phyloP scores from a whole-genome alignment of 2,329 filamentous ascomycete species.

The Phoma herbarum region DNA sequence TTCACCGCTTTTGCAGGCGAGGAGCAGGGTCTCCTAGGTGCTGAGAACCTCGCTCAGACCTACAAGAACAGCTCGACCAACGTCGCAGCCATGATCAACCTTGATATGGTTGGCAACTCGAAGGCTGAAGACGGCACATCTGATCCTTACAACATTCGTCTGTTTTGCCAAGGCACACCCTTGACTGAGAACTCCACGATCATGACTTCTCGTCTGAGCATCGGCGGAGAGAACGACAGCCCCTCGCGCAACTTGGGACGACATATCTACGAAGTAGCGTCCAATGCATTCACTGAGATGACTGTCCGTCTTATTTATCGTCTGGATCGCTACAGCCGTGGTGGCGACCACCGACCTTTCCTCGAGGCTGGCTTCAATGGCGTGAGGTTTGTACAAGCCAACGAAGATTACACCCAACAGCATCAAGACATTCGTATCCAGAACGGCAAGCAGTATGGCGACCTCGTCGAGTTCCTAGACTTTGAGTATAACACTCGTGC shows the following conservation, averaged over 20 bases:
- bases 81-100: conserved; percentile 64
- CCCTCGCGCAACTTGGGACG: conserved; percentile 62
- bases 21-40: conserved; percentile 63
- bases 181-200: conserved; percentile 53
- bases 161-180: conserved; percentile 60
- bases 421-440: conserved; percentile 61
- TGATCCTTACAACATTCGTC: conserved; percentile 60
- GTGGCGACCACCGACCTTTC: conserved; percentile 64
- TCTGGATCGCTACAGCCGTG: conserved; percentile 63
- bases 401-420: conserved; percentile 64
- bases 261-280: conserved; percentile 62
- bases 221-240: conserved; percentile 59
- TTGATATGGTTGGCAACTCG: conserved; percentile 62
- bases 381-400: conserved; percentile 63
- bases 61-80: conserved; percentile 59
- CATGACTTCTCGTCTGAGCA: conserved; percentile 48
- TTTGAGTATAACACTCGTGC: conserved; percentile 63
- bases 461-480: conserved; percentile 62
- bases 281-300: conserved; percentile 61
- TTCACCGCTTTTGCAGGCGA: conserved; percentile 65
- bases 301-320: conserved; percentile 63
- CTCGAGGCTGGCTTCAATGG: conserved; percentile 62
- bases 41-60: conserved; percentile 59
- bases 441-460: conserved; percentile 61
- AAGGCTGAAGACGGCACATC: conserved; percentile 53